These are phyloP conservation scores for Eucalyptus curtisii DNA, from an alignment of 345 rosid species.

Conservation along the genomic window DNA sequence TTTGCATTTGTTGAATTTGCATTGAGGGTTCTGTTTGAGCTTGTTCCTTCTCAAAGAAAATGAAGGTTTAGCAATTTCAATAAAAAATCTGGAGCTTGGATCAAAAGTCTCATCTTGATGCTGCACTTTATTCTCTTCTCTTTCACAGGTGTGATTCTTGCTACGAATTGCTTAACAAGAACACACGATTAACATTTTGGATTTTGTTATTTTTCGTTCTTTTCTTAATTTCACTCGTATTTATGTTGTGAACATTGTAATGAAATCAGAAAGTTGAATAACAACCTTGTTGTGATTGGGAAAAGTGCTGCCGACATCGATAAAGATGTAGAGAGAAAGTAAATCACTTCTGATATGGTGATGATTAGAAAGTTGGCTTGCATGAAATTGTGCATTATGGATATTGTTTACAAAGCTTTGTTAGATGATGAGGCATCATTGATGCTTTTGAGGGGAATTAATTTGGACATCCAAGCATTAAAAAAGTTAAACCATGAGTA, in stretches of 20 bases:
- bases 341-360: neutral
- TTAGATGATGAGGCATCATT: neutral
- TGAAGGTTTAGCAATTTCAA: too few species aligned
- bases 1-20: too few species aligned
- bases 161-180: neutral
- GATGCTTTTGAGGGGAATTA: neutral
- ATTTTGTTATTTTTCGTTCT: neutral
- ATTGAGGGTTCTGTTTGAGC: too few species aligned
- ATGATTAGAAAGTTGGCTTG: neutral
- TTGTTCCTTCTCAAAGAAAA: too few species aligned
- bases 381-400: neutral
- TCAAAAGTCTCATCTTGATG: too few species aligned
- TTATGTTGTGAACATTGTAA: slow-evolving; percentile 29
- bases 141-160: neutral
- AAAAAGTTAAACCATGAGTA: neutral
- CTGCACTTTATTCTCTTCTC: too few species aligned
- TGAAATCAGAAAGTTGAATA: slow-evolving; percentile 61
- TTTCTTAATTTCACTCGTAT: neutral
- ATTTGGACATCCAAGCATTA: neutral
- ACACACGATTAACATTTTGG: neutral
- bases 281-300: slow-evolving; percentile 52
- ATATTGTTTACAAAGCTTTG: neutral
- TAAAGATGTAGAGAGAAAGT: slow-evolving; percentile 46
- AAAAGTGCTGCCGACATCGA: slow-evolving; percentile 42
- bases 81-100: too few species aligned